These are phyloP conservation scores for Aspergillus tanneri DNA, from an alignment of 2,329 filamentous ascomycete genomes.

Conservation along the genomic window DNA sequence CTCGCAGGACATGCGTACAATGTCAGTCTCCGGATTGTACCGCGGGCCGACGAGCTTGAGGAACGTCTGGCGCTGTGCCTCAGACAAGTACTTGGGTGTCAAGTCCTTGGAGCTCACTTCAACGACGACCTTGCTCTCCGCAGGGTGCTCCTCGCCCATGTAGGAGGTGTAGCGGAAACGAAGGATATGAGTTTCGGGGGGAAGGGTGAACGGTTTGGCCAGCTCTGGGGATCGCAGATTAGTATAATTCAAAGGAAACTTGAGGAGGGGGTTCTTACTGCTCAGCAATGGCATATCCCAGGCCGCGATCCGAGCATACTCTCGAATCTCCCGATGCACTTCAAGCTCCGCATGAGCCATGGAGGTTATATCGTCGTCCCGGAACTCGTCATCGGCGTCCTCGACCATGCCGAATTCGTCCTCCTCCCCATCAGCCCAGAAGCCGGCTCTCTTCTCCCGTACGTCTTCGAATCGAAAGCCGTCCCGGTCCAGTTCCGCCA, in stretches of 20 bases:
- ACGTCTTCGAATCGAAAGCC: constrained; percentile 32
- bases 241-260: constrained; percentile 1
- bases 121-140: constrained; percentile 89
- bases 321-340: constrained; percentile 79
- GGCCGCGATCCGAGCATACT: constrained; percentile 81
- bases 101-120: constrained; percentile 79
- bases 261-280: constrained; percentile 57
- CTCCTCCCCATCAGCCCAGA: constrained; percentile 47
- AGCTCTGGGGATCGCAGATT: constrained; percentile 58
- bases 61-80: constrained; percentile 72
- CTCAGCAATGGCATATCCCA: constrained; percentile 95
- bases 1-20: constrained; percentile 88
- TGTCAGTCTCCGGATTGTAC: constrained; percentile 79
- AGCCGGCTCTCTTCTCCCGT: constrained; percentile 29
- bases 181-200: constrained; percentile 63
- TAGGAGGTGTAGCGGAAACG: constrained; percentile 97
- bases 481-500: constrained; percentile 33
- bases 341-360: constrained; percentile 85
- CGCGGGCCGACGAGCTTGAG: constrained; percentile 82
- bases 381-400: constrained; percentile 55
- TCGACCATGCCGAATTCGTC: constrained; percentile 49
- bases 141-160: constrained; percentile 89
- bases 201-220: constrained; percentile 77
- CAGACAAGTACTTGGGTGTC: constrained; percentile 56
- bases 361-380: constrained; percentile 79